These are phyloP conservation scores for Penicillium concentricum DNA, from an alignment of 2,329 filamentous ascomycete genomes.

Conservation along the genomic window DNA sequence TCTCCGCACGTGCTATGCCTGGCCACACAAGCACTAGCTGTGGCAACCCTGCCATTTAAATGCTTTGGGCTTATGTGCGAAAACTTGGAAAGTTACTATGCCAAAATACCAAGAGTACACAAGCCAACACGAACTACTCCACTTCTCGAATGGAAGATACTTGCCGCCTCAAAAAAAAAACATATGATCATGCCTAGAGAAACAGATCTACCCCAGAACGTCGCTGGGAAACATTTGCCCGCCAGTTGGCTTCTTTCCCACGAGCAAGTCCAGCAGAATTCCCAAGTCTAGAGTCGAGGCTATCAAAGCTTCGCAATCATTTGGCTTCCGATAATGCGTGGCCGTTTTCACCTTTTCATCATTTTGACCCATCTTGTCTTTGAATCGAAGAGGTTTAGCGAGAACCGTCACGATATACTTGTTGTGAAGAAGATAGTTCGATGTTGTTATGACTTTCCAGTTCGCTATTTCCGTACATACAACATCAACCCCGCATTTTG, in stretches of 20 bases:
- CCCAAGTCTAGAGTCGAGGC: background rate
- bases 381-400: no score
- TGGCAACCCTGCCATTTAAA: no score
- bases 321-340: background rate
- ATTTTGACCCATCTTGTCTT: background rate
- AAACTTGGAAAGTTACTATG: background rate
- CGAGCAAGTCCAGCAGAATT: background rate
- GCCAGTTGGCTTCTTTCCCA: no score
- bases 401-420: no score
- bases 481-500: background rate
- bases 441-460: background rate
- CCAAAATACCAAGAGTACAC: background rate
- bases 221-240: no score
- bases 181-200: no score
- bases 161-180: no score
- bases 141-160: background rate
- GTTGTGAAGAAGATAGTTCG: background rate
- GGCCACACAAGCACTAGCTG: background rate
- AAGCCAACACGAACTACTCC: background rate
- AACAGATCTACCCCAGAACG: no score
- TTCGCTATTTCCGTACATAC: background rate
- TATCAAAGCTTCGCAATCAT: background rate
- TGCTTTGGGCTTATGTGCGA: background rate
- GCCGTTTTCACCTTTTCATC: background rate
- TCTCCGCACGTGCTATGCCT: background rate